Base-by-base conservation (phyloP, 2,329 filamentous ascomycete species). In the Pseudogymnoascus sp. region DNA sequence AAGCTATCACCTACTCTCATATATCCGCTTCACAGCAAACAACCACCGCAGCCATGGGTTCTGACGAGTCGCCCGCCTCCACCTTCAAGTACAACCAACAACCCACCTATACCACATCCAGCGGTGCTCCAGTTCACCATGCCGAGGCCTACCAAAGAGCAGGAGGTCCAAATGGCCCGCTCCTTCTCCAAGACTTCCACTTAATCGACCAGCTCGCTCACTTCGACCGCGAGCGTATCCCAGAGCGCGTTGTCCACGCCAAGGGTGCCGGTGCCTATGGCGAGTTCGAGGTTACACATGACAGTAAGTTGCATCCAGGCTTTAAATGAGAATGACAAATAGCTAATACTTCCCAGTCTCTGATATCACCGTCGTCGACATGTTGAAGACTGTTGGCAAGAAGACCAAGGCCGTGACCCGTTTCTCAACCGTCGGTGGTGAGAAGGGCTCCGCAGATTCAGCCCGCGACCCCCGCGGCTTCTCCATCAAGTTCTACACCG, bases 361-460 rank as follows among this genome's bases (percentile, higher is more conserved):
- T 14, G 44, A 62, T 34, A 88, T 89, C 75, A 62, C 64, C 14
- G 42, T 38, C 14, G 38, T 65, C 16, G 70, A 76, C 62, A 77
- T 82, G 63, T 83, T 85, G 70, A 81, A 78, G 70, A 78, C 82
- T 63, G 79, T 84, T 62, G 89, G 88, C 68, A 90, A 90, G 78
- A 84, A 84, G 73, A 90, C 87, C 59, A 84, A 87, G 14, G 75
- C 87, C 66, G 81, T 87, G 1, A 81, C 83, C 46, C 85, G 89
- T 3, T 89, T 90, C 66, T 89, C 86, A 1, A 90, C 87, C n/a
- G 86, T 89, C 16, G 86, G 85, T 75, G 84, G 86, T 65, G 87
- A 89, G 72, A 84, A 84, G 68, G 87, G 86, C 16, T 89, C 85
- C 11, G 78, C 87, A 65, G 87, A 90, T 70, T 84, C 82, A 67